Base-by-base conservation (phyloP, 768 basidiomycete genomes). In the Suillus americanus region DNA sequence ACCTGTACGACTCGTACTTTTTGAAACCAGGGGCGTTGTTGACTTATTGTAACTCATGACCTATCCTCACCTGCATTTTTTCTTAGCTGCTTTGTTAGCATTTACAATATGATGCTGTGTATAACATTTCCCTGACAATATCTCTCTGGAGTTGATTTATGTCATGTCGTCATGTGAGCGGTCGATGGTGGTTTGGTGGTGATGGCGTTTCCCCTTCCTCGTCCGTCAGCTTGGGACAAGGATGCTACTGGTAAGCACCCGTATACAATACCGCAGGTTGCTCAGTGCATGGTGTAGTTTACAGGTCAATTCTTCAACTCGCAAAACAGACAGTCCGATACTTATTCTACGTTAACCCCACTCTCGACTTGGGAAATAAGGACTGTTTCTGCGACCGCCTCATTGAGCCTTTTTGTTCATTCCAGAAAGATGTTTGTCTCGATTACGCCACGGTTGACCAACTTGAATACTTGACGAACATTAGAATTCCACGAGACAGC, bases 21-120 rank as follows among this genome's bases (percentile, higher is more conserved):
- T 59, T 60, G 43, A 62, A 35, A 62, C 7, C 54, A 62, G 54
- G 18, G 61, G 33, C 37, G 55, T 57, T 60, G 54, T 59, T 25
- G 61, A 62, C 61, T 50, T 60, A 60, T 54, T 59, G 54, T 60
- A 60, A 60, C 53, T 13, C 57, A 59, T 40, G 57, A 28, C 18
- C 16, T 59, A 30, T 59, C 16, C 57, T 59, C 57, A 41, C 57
- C 38, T 41, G 40, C 25, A 59, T 59, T 41, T 40, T 33, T 59
- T 41, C 57, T 59, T 41, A 41, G 23, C 57, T 28, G 37, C 57
- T 18, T 59, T 23, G 16, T 38, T 41, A 41, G 40, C 57, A 41
- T 30, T 40, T 59, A 41, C 25, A 41, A 20, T 59, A 28, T 20
- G 40, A 41, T 38, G 57, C 57, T 20, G 10, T 18, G 56, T 59